These are phyloP conservation scores for Botrytis galanthina DNA, from an alignment of 2,329 filamentous ascomycete genomes.

Conservation along the genomic window DNA sequence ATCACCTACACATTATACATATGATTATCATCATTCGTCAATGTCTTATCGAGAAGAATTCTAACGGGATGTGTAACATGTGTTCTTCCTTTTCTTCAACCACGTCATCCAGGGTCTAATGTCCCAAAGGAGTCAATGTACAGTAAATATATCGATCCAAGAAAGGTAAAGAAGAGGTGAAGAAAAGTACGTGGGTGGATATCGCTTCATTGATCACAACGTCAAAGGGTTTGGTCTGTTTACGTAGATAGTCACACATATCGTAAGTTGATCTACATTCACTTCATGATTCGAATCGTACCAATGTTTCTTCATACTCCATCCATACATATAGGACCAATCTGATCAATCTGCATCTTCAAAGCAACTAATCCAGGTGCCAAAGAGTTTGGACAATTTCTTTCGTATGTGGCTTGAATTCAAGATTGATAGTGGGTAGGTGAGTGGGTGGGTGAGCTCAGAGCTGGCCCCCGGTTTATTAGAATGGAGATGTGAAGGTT, in stretches of 20 bases:
- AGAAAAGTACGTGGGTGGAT: background rate
- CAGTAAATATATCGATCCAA: background rate
- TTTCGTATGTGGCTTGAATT: conserved; percentile 8
- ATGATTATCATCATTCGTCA: background rate
- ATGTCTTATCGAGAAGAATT: background rate
- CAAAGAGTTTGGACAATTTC: background rate
- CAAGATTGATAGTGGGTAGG: background rate
- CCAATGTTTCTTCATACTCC: background rate
- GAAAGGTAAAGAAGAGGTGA: background rate
- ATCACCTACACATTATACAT: background rate
- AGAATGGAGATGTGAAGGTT: background rate
- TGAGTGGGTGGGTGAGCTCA: background rate
- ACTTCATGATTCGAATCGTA: background rate
- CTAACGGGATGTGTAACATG: background rate
- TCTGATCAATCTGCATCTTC: background rate
- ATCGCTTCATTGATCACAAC: background rate
- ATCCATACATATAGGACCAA: too few relatives aligned
- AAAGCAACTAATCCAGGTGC: background rate
- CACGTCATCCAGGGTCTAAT: background rate
- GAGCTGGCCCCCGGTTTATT: background rate
- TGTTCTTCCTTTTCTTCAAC: background rate
- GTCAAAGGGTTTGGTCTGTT: background rate
- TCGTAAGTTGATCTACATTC: background rate
- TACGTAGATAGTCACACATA: background rate
- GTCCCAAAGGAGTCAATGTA: background rate